These are phyloP conservation scores for carrot (Daucus carota) DNA, from an alignment of 129 eudicot genomes.

Conservation along the genomic window DH1_v3.0 NC_030387.2:7642001-7642500, in stretches of 20 bases:
- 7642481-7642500: background rate
- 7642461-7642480: constrained; percentile 7
- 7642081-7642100: background rate
- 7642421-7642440: constrained; percentile 96
- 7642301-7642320: constrained; percentile 95
- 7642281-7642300: constrained; percentile 80
- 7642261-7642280: constrained; percentile 85
- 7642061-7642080: too few relatives aligned
- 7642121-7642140: background rate
- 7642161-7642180: background rate
- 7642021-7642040: too few relatives aligned
- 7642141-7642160: background rate
- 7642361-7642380: background rate
- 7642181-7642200: background rate
- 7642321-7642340: background rate
- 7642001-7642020: background rate
- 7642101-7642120: background rate
- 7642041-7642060: too few relatives aligned
- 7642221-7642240: background rate
- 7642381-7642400: background rate
- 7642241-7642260: constrained; percentile 71
- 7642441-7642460: constrained; percentile 41
- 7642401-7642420: constrained; percentile 40
- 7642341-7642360: background rate
- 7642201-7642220: too few relatives aligned